Conservation (phyloP, 2,329 filamentous ascomycete genomes). For the Aspergillus sojae region DNA sequence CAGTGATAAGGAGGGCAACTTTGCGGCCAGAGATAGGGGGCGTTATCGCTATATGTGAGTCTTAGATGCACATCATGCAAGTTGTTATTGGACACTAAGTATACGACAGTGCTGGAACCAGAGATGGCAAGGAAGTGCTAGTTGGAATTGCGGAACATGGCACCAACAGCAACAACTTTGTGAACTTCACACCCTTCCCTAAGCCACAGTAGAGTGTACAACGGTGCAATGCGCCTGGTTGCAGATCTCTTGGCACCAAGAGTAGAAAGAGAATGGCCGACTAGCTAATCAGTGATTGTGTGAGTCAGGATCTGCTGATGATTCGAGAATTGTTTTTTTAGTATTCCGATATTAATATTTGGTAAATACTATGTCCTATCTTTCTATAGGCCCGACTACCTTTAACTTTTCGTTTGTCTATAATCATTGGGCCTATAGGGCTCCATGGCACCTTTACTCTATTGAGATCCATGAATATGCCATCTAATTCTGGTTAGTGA, state of each 20-base stretch:
- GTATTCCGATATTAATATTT: background rate
- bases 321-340: background rate
- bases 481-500: too few species aligned
- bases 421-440: background rate
- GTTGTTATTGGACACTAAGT: background rate
- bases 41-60: conserved; percentile 1
- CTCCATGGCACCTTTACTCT: background rate
- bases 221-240: background rate
- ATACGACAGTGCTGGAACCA: background rate
- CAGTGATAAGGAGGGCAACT: background rate
- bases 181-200: background rate
- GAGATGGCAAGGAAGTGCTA: background rate
- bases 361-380: background rate
- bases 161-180: background rate
- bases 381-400: background rate
- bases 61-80: background rate
- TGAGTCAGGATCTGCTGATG: background rate
- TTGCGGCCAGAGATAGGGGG: background rate
- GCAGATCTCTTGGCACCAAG: background rate
- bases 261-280: background rate
- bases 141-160: background rate
- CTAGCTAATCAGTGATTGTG: background rate
- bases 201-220: background rate
- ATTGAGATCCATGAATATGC: too few species aligned
- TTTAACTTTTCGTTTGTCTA: background rate